phyloP scores from a whole-genome alignment of 228 moss, liverwort and hornwort species.

The Sphagnum magellanicum region DNA sequence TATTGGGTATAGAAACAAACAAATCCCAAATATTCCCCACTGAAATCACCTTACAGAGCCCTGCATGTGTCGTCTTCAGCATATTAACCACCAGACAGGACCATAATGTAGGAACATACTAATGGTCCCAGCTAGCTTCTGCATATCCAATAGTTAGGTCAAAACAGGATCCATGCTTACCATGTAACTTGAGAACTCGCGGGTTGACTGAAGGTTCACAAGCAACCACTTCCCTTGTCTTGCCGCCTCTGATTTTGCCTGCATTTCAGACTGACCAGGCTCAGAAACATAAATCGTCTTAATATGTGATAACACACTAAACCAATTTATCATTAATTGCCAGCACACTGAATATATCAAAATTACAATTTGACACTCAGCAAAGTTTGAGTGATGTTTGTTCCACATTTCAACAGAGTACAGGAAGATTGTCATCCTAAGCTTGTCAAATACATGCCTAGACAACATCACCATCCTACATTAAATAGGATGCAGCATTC shows the following conservation, averaged over 20 bases:
- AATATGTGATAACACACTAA: background rate
- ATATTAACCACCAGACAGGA: no score
- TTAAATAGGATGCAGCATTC: no score
- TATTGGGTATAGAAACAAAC: no score
- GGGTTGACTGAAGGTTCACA: constrained; percentile 87
- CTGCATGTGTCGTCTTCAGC: no score
- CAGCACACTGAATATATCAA: background rate
- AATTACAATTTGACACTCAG: background rate
- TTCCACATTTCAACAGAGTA: no score
- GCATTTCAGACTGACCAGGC: constrained; percentile 9
- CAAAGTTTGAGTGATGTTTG: no score
- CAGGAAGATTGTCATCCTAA: no score
- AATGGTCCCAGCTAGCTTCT: background rate
- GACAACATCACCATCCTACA: no score
- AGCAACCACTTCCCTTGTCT: constrained; percentile 93
- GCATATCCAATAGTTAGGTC: background rate
- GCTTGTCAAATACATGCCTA: no score
- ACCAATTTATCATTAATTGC: background rate
- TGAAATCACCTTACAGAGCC: no score
- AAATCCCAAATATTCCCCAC: no score
- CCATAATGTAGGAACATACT: background rate
- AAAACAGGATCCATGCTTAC: constrained; percentile 17
- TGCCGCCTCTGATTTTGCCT: constrained; percentile 94
- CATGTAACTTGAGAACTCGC: constrained; percentile 89
- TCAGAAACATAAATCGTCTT: background rate